These are phyloP conservation scores for Kentomonas sorsogonicus DNA, from an alignment of 208 protist genomes.

Conservation along the genomic window DNA sequence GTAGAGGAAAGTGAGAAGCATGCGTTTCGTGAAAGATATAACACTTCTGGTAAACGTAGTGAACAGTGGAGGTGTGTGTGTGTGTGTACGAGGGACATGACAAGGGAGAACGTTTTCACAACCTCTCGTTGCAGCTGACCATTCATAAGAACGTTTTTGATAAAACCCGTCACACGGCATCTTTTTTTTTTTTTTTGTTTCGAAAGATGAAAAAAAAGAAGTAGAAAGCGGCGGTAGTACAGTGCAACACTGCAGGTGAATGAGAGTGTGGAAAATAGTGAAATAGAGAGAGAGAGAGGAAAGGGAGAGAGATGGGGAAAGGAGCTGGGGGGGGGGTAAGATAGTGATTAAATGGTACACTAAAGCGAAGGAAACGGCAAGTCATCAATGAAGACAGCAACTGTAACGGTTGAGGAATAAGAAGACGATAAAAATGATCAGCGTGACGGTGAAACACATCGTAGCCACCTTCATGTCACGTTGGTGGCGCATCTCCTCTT, in stretches of 20 bases:
- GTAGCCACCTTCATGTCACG: no score
- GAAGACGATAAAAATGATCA: no score
- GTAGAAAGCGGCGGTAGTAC: neutral
- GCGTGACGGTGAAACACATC: no score
- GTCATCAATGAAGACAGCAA: no score
- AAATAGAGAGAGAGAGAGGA: conserved; percentile 6
- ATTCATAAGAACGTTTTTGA: neutral
- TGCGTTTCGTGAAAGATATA: neutral
- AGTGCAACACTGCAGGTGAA: neutral
- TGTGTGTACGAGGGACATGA: no score
- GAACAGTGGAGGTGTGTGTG: no score
- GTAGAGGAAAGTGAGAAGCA: no score
- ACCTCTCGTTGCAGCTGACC: neutral
- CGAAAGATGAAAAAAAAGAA: neutral
- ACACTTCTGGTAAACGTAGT: neutral
- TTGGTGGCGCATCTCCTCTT: no score
- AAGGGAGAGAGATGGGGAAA: no score
- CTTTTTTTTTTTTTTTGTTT: neutral
- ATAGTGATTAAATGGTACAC: conserved; percentile 3
- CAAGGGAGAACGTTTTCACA: no score
- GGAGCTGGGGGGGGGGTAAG: no score
- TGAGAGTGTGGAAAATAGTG: conserved; percentile 3
- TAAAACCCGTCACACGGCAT: neutral
- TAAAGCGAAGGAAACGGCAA: conserved; percentile 2
- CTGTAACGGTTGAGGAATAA: no score